These are phyloP conservation scores for Phylloboletellus chloephorus DNA, from an alignment of 1,284 basidiomycete species.

Conservation along the genomic window DNA sequence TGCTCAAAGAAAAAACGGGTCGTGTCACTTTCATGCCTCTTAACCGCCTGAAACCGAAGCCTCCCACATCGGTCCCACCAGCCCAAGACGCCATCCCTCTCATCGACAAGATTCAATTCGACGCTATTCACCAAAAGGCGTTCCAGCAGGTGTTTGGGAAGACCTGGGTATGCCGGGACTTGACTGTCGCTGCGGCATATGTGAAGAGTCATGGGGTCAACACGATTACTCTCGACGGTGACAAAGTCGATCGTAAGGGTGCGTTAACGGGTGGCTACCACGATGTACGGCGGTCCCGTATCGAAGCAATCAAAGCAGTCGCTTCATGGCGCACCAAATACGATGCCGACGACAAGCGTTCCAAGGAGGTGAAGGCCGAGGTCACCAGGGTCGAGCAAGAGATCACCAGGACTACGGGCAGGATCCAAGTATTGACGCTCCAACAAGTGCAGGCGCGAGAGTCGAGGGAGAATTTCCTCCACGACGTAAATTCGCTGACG, in stretches of 20 bases:
- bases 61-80: slow-evolving; percentile 56
- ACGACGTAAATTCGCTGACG: slow-evolving; percentile 58
- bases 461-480: slow-evolving; percentile 60
- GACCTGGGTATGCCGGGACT: slow-evolving; percentile 91
- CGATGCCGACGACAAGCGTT: slow-evolving; percentile 59
- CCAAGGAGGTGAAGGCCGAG: slow-evolving; percentile 69
- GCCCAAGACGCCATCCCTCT: slow-evolving; percentile 87
- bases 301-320: slow-evolving; percentile 81
- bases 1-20: slow-evolving; percentile 89
- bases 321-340: slow-evolving; percentile 74
- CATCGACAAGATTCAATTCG: slow-evolving; percentile 79
- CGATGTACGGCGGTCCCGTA: slow-evolving; percentile 83
- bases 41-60: slow-evolving; percentile 87
- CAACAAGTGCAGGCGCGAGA: slow-evolving; percentile 71
- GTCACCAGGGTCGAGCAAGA: slow-evolving; percentile 80
- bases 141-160: slow-evolving; percentile 99
- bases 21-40: slow-evolving; percentile 98
- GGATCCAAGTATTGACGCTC: slow-evolving; percentile 66
- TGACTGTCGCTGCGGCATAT: slow-evolving; percentile 90
- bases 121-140: slow-evolving; percentile 69
- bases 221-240: slow-evolving; percentile 95
- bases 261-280: slow-evolving; percentile 95
- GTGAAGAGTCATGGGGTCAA: slow-evolving; percentile 93
- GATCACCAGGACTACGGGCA: slow-evolving; percentile 73
- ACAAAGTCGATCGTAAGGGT: slow-evolving; percentile 96